Evolutionary conservation across 1,139 yeast species (phyloP), one percentile per base, ranked within the genome.

Genomic region (Ogataea hybrid): DNA sequence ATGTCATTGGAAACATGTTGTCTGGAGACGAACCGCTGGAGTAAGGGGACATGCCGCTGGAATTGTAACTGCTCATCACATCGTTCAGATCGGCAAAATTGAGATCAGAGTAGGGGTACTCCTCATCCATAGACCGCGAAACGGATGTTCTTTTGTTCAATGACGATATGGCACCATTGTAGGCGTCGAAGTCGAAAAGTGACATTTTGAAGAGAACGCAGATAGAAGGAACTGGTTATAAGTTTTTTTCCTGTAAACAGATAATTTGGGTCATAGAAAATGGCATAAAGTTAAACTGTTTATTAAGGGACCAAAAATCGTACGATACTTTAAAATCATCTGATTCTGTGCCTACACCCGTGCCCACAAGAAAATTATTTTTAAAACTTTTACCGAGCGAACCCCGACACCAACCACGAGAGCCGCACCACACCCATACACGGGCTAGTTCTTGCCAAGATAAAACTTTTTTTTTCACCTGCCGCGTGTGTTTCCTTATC

Each of bases 1-100:
- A 46, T 16, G 44, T 44, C n/a, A 20, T 47, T 5, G 56, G 39
- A 16, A 58, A 46, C 30, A 59, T 51, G 17, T 53, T 62, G 35
- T 61, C 65, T 2, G 67, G 67, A 2, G 65, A 61, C 3, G 67
- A 62, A 5, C 64, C 65, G 9, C 58, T 51, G 6, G 64, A 58
- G 37, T 59, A 59, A 5, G 67, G 63, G 3, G 64, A 58, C 23
- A 60, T 39, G 4, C 53, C 51, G 0, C 59, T 55, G 1, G 62
- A 54, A 28, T 53, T 50, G 23, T 59, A 48, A 28, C 57, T 52
- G 34, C 58, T 53, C 37, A 58, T 49, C 1, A 59, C 62, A 42
- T 59, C 62, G 35, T 57, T 57, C 11, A 59, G 37, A 10, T 59
- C 63, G 16, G 53, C 51, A 20, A 58, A 55, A 35, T 57, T 56